phyloP scores from a whole-genome alignment of 306 rosid species.

The Ormosia emarginata region DNA sequence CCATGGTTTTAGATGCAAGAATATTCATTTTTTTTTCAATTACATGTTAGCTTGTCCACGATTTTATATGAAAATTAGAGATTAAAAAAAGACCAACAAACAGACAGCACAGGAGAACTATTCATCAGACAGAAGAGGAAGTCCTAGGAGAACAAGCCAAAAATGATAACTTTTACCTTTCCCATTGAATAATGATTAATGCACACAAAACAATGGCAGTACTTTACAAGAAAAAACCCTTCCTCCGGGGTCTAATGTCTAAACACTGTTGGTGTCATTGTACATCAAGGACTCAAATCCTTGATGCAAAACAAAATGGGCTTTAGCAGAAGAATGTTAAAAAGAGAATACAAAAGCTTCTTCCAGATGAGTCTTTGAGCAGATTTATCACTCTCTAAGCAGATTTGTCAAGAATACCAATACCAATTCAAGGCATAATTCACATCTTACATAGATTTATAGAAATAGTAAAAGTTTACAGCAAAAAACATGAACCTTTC shows the following conservation, averaged over 20 bases:
- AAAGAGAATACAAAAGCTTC: neutral
- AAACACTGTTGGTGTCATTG: neutral
- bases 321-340: neutral
- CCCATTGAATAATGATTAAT: neutral
- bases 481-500: neutral
- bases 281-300: conserved; percentile 10
- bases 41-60: neutral
- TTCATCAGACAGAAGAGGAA: neutral
- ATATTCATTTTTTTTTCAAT: neutral
- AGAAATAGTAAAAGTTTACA: neutral
- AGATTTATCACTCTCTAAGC: neutral
- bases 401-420: neutral
- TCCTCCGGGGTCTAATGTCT: neutral
- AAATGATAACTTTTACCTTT: neutral
- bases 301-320: neutral
- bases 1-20: neutral
- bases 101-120: neutral
- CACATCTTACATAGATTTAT: neutral
- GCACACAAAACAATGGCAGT: neutral
- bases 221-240: neutral
- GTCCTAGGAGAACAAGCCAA: neutral
- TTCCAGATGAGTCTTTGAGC: neutral
- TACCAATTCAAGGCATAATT: conserved; percentile 12
- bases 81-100: neutral
- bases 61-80: conserved; percentile 2